Evolutionary conservation across 2,329 filamentous ascomycete genomes (phyloP).

Genomic region (Alternaria sp.): DNA sequence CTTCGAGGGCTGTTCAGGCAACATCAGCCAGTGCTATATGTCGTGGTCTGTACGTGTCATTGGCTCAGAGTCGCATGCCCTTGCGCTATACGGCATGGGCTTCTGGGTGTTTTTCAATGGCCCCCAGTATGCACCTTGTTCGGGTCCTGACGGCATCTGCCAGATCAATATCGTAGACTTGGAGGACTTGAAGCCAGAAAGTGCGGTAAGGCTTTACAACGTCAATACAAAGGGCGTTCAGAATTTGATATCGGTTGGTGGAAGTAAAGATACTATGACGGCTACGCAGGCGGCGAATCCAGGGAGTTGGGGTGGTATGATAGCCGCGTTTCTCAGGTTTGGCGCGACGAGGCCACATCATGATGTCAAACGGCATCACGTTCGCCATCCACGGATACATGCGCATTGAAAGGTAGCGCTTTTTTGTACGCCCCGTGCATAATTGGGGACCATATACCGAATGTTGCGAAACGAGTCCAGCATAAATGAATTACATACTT

Average conservation of each 20-base stretch:
- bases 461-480: neutral
- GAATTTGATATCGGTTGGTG: neutral
- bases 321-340: neutral
- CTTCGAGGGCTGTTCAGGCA: neutral
- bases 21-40: neutral
- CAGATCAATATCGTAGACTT: neutral
- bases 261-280: neutral
- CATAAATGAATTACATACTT: neutral
- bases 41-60: neutral
- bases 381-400: neutral
- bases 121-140: neutral
- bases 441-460: neutral
- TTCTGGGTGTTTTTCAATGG: neutral
- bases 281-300: neutral
- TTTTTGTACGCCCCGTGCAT: neutral
- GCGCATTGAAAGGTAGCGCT: neutral
- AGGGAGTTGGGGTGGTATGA: neutral
- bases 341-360: neutral
- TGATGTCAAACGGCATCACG: neutral
- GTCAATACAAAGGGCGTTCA: neutral
- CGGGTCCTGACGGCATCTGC: neutral
- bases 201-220: neutral
- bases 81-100: neutral
- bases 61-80: neutral
- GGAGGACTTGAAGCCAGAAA: neutral